Conservation (phyloP, 306 rosid genomes). For the Hippophae gyantsensis region DNA sequence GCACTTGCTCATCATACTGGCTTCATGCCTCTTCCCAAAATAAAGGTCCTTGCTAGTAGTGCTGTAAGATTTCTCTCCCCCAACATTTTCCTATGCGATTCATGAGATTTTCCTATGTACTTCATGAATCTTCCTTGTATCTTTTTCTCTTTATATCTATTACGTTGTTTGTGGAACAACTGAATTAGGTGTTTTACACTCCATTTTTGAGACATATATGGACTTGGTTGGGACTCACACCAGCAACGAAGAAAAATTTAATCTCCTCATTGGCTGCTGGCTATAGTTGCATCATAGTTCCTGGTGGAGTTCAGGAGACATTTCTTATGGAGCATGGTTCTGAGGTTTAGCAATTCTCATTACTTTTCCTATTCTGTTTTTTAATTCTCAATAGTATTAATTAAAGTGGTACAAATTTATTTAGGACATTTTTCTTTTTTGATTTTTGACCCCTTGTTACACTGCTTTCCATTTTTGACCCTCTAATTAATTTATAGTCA, state of each 20-base stretch:
- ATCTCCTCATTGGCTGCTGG: conserved; percentile 52
- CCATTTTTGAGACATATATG: conserved; percentile 93
- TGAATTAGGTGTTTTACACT: conserved; percentile 62
- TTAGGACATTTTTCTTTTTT: too few relatives aligned
- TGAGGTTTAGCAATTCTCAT: conserved; percentile 39
- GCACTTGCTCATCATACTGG: conserved; percentile 75
- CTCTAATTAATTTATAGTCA: too few relatives aligned
- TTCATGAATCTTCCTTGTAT: too few relatives aligned
- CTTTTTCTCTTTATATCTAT: conserved; percentile 1
- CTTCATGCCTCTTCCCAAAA: conserved; percentile 80
- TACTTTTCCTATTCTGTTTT: too few relatives aligned
- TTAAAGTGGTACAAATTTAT: too few relatives aligned
- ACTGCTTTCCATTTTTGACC: too few relatives aligned
- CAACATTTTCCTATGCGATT: neutral
- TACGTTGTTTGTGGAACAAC: conserved; percentile 10
- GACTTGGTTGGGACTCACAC: conserved; percentile 89
- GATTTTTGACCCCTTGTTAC: too few relatives aligned
- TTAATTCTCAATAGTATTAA: too few relatives aligned
- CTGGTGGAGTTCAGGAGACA: conserved; percentile 96
- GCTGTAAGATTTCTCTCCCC: conserved; percentile 47
- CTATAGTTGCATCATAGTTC: conserved; percentile 75
- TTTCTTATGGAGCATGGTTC: conserved; percentile 62
- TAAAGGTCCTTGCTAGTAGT: conserved; percentile 90
- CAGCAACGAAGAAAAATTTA: conserved; percentile 64
- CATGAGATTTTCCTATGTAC: neutral